phyloP scores from a whole-genome alignment of 805 yeast species.

The Brettanomyces anomalus region DNA sequence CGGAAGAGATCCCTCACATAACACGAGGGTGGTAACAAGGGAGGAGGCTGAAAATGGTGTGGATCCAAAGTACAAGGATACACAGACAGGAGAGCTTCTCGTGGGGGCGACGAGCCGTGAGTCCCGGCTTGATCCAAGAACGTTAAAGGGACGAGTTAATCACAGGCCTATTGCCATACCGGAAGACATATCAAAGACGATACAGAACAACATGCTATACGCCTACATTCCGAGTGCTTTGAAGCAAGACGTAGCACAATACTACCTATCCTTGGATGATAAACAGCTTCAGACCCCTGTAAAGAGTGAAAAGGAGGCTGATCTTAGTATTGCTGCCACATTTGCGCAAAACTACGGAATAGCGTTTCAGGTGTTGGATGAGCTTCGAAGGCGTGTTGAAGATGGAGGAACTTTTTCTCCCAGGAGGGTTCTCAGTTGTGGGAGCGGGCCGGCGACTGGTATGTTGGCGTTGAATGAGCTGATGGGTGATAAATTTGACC shows the following conservation, averaged over 20 bases:
- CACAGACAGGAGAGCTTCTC: conserved; percentile 22
- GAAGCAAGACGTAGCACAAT: conserved; percentile 43
- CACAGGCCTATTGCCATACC: conserved; percentile 50
- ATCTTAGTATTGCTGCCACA: conserved; percentile 71
- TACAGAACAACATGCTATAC: conserved; percentile 54
- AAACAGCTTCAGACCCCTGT: conserved; percentile 40
- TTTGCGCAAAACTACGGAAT: conserved; percentile 79
- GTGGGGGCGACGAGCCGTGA: conserved; percentile 37
- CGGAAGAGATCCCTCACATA: conserved; percentile 24
- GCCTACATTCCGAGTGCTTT: conserved; percentile 55
- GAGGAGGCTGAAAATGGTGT: conserved; percentile 27
- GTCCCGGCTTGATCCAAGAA: conserved; percentile 49
- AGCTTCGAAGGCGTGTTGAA: conserved; percentile 45
- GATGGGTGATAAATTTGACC: conserved; percentile 56
- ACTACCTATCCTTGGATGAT: conserved; percentile 32
- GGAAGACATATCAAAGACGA: conserved; percentile 41
- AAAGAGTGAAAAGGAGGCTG: conserved; percentile 45
- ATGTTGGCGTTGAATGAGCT: conserved; percentile 80
- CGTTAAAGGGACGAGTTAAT: conserved; percentile 47
- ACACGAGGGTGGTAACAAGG: conserved; percentile 28
- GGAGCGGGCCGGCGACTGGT: conserved; percentile 90
- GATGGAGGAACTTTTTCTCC: conserved; percentile 45
- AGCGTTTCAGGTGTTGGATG: conserved; percentile 53
- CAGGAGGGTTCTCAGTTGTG: conserved; percentile 58
- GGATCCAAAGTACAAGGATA: conserved; percentile 24